Evolutionary conservation across 129 eudicot species (phyloP), one percentile per base, ranked within the genome.

Genomic region (Helichrysum umbraculigerum): DNA sequence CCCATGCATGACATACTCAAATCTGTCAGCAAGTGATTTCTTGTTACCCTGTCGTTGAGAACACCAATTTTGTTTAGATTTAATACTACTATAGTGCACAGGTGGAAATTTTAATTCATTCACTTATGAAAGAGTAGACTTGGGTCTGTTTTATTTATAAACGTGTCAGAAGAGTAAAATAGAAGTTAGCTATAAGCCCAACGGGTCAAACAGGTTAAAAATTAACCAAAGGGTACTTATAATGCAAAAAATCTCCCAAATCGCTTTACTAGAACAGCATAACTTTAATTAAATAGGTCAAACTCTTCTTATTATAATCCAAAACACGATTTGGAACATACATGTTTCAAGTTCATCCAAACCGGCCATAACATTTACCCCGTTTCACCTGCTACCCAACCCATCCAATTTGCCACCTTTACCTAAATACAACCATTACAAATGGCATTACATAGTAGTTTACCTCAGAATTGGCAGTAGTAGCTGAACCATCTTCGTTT

Each of bases 1-100:
- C 47, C 97, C 97, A 57, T 92, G 97, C 97, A 89, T 87, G 10
- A 92, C 89, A 77, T 92, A 89, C 88, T 89, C 92, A 29, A 92
- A 92, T 79, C 84, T 92, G 88, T 92, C 97, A 4, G 92, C 92
- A 76, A 89, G 93, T 63, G 97, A 89, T 82, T 80, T 92, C 82
- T 86, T 85, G 77, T 78, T 75, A 14, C 81, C 96, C 96, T 92
- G 88, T 76, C 58, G 34, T 72, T 12, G 51, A 42, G 50, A 6
- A 22, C 47, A 35, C 44, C 73, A 41, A 34, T 21, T 65, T 79
- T 14, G 37, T 68, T 72, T 35, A 32, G 16, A 71, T 59, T 16
- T 8, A 70, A 25, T 12, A 28, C 60, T n/a, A 57, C 44, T 59
- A 58, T 68, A 69, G 34, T 22, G 14, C 25, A 57, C 42, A 0